Base-by-base conservation (phyloP, 148 eudicot species). In the Heliamphora exappendiculata region DNA sequence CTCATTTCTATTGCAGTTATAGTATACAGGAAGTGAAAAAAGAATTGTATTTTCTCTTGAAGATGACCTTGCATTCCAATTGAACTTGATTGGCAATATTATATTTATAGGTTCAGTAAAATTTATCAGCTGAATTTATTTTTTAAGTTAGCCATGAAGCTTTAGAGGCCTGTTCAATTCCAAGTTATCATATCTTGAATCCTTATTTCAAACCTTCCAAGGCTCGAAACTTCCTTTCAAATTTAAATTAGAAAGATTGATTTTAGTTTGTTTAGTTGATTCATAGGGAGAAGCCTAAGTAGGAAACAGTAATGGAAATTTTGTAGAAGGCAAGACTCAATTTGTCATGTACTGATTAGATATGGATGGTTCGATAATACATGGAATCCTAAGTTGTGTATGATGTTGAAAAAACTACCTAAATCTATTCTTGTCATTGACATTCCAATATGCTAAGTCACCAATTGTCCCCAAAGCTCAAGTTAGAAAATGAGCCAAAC, bases 251-350 rank as follows among this genome's bases (percentile, higher is more conserved):
- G 12, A 55, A 13, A 26, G 5, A 39, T 12, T 4, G 4, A n/a
- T 11, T 69, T 36, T 39, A 36, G 45, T 20, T 34, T 51, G 20
- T 33, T 24, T 51, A 17, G 75, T 53, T 72, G 26, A 57, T 57
- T 14, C 31, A 9, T 54, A 24, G 37, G 28, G 4, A 29, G 41
- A 73, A 55, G 19, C 65, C 29, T 55, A 45, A 73, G 10, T 58
- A 22, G 65, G 20, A 37, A 73, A 73, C 63, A 44, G 9, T 45
- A 45, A 28, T 45, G 55, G 55, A 69, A 69, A 29, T 70, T 70
- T 28, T 20, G 36, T 58, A 7, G 4, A 41, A 1, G 33, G 37
- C 9, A 62, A 19, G 67, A 33, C 20, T 62, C 63, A 1, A 24
- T 4, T 58, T 26, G 33, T 53, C 57, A 13, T 14, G 11, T 47